These are phyloP conservation scores for Blastobotrys persicus DNA, from an alignment of 1,139 yeast genomes.

Conservation along the genomic window DNA sequence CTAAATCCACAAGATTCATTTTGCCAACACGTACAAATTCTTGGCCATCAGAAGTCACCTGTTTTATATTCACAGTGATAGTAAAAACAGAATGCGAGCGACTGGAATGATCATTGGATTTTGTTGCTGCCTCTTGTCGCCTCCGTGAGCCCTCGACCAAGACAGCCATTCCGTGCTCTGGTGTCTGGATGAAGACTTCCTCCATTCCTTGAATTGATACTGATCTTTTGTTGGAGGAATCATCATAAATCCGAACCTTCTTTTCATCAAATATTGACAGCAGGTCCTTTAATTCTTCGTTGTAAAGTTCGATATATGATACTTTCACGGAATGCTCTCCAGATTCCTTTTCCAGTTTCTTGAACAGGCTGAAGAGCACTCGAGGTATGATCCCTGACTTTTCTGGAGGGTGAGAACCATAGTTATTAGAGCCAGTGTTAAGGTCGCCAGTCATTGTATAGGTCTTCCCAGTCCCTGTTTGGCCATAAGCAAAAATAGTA, in stretches of 20 bases:
- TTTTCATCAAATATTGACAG: constrained; percentile 35
- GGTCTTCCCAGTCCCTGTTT: constrained; percentile 88
- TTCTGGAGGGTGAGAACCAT: constrained; percentile 17
- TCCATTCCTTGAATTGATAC: constrained; percentile 46
- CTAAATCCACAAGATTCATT: constrained; percentile 80
- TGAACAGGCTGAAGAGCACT: constrained; percentile 39
- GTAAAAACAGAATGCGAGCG: constrained; percentile 76
- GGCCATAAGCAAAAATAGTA: constrained; percentile 84
- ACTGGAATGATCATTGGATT: constrained; percentile 52
- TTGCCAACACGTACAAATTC: constrained; percentile 64
- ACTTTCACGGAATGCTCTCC: constrained; percentile 60
- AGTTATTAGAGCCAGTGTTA: constrained; percentile 23
- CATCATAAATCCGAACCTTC: constrained; percentile 47
- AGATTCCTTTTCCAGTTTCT: constrained; percentile 26
- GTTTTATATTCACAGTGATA: constrained; percentile 48
- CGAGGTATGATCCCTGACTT: constrained; percentile 70
- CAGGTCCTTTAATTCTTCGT: constrained; percentile 68
- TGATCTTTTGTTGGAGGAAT: constrained; percentile 30
- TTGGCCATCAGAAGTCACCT: constrained; percentile 41
- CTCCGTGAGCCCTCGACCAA: constrained; percentile 48
- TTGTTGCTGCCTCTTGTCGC: constrained; percentile 61
- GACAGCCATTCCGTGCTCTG: constrained; percentile 40
- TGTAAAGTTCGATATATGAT: constrained; percentile 70
- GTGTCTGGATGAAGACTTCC: constrained; percentile 36
- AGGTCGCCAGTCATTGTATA: constrained; percentile 80